phyloP scores from a whole-genome alignment of 2,329 filamentous ascomycete species.

The Huntiella abstrusa region DNA sequence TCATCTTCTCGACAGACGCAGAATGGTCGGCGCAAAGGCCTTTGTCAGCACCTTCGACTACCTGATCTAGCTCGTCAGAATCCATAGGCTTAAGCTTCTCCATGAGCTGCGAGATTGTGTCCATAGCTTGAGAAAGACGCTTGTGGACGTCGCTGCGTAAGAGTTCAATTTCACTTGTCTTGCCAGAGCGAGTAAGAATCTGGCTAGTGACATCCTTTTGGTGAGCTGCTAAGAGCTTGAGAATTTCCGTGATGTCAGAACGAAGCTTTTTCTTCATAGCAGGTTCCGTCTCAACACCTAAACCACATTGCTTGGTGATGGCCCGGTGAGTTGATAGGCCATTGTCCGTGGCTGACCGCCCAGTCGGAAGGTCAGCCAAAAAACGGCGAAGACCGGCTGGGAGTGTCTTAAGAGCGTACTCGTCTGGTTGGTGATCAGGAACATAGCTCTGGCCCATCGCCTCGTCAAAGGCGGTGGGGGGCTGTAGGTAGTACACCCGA shows the following conservation, averaged over 20 bases:
- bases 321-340: background rate
- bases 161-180: slow-evolving; percentile 1
- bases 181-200: background rate
- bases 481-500: slow-evolving; percentile 11
- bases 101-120: slow-evolving; percentile 5
- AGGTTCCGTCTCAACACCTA: slow-evolving; percentile 10
- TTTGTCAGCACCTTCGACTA: too few species aligned
- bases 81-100: background rate
- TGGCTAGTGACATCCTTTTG: slow-evolving; percentile 6
- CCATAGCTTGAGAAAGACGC: slow-evolving; percentile 1
- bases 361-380: slow-evolving; percentile 4
- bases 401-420: slow-evolving; percentile 1
- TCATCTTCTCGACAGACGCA: too few species aligned
- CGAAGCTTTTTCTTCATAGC: slow-evolving; percentile 9
- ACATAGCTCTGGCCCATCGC: background rate
- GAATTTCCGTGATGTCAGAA: slow-evolving; percentile 10
- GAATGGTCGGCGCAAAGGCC: too few species aligned
- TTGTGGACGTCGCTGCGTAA: slow-evolving; percentile 3
- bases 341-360: background rate
- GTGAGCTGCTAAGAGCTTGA: slow-evolving; percentile 5
- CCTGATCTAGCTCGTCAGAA: background rate
- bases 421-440: background rate
- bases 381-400: slow-evolving; percentile 11
- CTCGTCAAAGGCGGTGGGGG: slow-evolving; percentile 9
- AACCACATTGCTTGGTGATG: background rate